Evolutionary conservation across 495 filamentous ascomycete species (phyloP), one percentile per base, ranked within the genome.

Genomic region (Cryomyces minteri): DNA sequence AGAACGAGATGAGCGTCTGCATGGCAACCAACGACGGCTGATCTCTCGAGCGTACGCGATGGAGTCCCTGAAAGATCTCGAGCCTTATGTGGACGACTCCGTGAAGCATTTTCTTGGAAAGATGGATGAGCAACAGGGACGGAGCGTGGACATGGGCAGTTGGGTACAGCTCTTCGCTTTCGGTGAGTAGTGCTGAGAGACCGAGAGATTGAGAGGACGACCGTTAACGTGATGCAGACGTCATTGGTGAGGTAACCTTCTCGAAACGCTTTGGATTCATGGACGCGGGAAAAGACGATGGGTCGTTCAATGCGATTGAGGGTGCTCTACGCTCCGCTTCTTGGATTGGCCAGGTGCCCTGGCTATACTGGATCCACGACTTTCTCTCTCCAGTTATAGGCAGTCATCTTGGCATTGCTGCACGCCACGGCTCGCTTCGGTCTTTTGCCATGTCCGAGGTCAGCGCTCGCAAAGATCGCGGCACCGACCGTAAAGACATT

Each of bases 81-180:
- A 61, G 43, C 41, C 46, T 33, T 58, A 51, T 40, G 51, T 62
- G 12, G 53, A 62, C 45, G 37, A 56, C 45, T 47, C 51, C 14
- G 41, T 61, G 5, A 48, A 50, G 7, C 44, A 52, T 1, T 62
- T 64, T 25, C 37, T 55, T 3, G 42, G 32, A 6, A 38, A 46
- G 8, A 57, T 64, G 58, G 31, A 48, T 6, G 40, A 49, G 12
- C 9, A 39, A 36, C 9, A 48, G 34, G 46, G 40, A 18, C 37
- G 46, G 36, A 51, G 41, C 14, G 48, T 58, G n/a, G 52, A 64
- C 42, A 48, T 62, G 44, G 57, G 54, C 7, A 54, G 54, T 40
- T 64, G 57, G 52, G 47, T 59, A 12, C 57, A 62, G 34, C 44
- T 62, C 4, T 63, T 61, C 39, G 54, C 58, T 1, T 64, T 64